Base-by-base conservation (phyloP, 1,139 yeast species). In the Yamadazyma epiphylla region DNA sequence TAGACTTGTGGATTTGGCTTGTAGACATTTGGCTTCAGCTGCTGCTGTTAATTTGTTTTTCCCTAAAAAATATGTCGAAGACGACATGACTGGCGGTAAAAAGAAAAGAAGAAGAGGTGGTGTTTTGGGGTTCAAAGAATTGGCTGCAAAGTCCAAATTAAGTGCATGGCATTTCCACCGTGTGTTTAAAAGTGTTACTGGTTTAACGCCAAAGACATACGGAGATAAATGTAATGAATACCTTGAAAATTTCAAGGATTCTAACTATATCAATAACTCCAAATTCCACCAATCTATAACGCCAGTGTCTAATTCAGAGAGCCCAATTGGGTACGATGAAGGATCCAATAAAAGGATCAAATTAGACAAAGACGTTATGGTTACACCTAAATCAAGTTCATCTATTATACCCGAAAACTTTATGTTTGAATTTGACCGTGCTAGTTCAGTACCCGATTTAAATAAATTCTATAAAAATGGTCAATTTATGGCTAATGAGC, bases 141-240 rank as follows among this genome's bases (percentile, higher is more conserved):
- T 86, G 51, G 95, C 95, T 5, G 81, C 87, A 12, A 83, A 85
- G 50, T 81, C 89, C 9, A 84, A 82, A 43, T 69, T 86, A 36
- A 76, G 86, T 15, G 94, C 95, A n/a, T 86, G 95, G 95, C 95
- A 86, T 58, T 86, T 86, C 56, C 95, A 86, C 61, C 66, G 95
- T 32, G 95, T 86, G 21, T 86, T 86, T 63, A 81, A 87, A 55
- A 75, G 82, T 24, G 87, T 86, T 35, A 83, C 94, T 11, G 89
- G 91, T 1, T 69, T 85, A 39, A 86, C 95, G 0, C 95, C 95
- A 22, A 84, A 86, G 60, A 82, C 86, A 5, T 86, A 86, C 47
- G 95, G 95, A 30, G 95, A 86, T 50, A 80, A 81, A 42, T 84
- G 95, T 53, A 82, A 86, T 75, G 85, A 80, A 44, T 81, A 64